Base-by-base conservation (phyloP, 2,329 filamentous ascomycete species). In the Elsinoe arachidis region DNA sequence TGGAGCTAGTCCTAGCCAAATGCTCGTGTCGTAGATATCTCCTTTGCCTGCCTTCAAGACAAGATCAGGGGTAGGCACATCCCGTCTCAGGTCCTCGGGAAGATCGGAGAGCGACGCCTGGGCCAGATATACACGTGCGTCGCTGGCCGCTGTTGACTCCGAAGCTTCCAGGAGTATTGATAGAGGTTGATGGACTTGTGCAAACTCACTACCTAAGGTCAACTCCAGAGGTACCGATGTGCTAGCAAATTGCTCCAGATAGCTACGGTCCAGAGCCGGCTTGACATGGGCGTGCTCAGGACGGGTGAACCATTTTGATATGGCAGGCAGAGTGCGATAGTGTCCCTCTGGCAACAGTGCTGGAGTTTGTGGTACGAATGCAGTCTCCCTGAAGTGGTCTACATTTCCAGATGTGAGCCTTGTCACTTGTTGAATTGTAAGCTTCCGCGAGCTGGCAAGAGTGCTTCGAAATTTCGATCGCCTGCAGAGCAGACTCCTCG, bases 1-100 rank as follows among this genome's bases (percentile, higher is more conserved):
- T 0, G 90, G 90, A 38, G 90, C 83, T 12, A 86, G 76, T 0
- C 93, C 93, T 11, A 97, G 79, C 92, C 92, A 99, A 43, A 97
- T 76, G 64, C 88, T 95, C 0, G 87, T 85, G 64, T 80, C 82
- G 68, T 97, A 96, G n/a, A 96, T 73, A 68, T 96, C 91, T 2
- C 89, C 90, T 63, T 81, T 86, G 0, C 88, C 88, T 1, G 82
- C 79, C 5, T 74, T 68, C 2, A 66, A 69, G 2, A 95, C 82
- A 3, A 91, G 65, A 0, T 76, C 68, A 0, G 90, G 91, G 0
- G 79, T 79, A 0, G 86, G 85, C 0, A 96, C 69, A 64, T 95
- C 88, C 2, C 76, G 67, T 57, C 76, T 79, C 1, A 96, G 72
- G 1, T 71, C 61, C 0, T 63, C 54, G 0, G 92, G 90, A 0